A percentile compares a stretch with the other conserved stretches of the same genome.
phyloP scores from a whole-genome alignment of 2,329 filamentous ascomycete species.

The Leptographium procerum region DNA sequence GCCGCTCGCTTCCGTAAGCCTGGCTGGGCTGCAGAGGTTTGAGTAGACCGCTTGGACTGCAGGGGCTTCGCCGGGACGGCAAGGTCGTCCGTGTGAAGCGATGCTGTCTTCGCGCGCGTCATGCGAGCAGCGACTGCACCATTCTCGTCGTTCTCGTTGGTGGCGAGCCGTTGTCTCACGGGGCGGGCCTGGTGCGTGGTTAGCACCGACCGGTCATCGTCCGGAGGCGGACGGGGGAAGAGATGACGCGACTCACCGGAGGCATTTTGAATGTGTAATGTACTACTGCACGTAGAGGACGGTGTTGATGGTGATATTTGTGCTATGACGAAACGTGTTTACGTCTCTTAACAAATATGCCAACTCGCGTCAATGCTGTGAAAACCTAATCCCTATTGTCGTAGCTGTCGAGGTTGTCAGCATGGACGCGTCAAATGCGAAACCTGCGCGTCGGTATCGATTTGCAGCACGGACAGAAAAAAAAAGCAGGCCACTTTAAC shows the following conservation, averaged over 20 bases:
- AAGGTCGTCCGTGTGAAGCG: constrained; percentile 51
- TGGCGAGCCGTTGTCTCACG: constrained; percentile 61
- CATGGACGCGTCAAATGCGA: neutral
- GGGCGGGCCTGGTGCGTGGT: constrained; percentile 36
- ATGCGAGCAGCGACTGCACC: constrained; percentile 63
- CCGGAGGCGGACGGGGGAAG: neutral
- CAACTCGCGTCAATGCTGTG: neutral
- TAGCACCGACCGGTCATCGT: neutral
- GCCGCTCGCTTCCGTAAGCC: constrained; percentile 63
- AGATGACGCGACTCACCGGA: constrained; percentile 9
- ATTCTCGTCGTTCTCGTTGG: constrained; percentile 95
- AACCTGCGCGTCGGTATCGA: neutral
- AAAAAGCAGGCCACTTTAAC: neutral
- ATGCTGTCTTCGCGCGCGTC: constrained; percentile 85
- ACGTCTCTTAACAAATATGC: neutral
- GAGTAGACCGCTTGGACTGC: constrained; percentile 55
- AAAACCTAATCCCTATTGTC: neutral
- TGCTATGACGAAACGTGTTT: neutral
- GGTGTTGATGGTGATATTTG: neutral
- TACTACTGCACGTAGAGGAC: neutral
- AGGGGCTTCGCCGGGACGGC: constrained; percentile 47
- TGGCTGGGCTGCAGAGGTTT: constrained; percentile 31
- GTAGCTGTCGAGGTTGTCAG: neutral
- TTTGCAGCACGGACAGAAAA: neutral
- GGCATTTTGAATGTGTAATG: constrained; percentile 7